These are phyloP conservation scores for Pachysandra terminalis DNA, from an alignment of 164 flowering plant species.

Conservation along the genomic window DNA sequence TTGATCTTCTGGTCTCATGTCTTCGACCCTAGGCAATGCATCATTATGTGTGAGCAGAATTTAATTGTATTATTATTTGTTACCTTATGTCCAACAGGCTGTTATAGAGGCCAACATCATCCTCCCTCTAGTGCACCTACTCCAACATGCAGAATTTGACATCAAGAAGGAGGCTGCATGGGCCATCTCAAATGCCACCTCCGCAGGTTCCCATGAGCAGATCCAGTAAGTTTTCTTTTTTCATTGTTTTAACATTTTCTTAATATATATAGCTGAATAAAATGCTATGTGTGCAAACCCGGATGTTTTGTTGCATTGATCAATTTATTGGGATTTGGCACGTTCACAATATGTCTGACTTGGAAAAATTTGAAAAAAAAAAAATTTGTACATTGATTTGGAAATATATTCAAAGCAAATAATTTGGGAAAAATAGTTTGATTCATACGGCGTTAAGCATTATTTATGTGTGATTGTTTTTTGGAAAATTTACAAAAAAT, in stretches of 20 bases:
- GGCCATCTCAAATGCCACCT: conserved; percentile 81
- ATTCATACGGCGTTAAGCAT: no score
- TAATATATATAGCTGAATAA: neutral
- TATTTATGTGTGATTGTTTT: no score
- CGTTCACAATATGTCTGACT: no score
- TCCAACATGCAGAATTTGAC: conserved; percentile 68
- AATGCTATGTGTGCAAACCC: no score
- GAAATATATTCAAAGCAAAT: no score
- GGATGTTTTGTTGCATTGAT: no score
- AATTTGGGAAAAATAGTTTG: no score
- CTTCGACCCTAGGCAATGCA: neutral
- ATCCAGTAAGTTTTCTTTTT: conserved; percentile 48
- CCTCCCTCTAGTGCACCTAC: conserved; percentile 55
- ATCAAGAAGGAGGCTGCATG: conserved; percentile 82
- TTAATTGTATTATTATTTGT: neutral
- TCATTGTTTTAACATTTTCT: neutral
- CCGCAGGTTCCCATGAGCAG: conserved; percentile 72
- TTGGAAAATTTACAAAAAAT: no score
- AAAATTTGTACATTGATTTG: no score
- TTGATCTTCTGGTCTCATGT: neutral
- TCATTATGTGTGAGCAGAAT: neutral
- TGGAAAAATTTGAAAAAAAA: no score
- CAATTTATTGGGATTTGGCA: no score
- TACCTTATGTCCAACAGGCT: conserved; percentile 38
- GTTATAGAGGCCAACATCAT: conserved; percentile 62